Base-by-base conservation (phyloP, 331 rosid species). In the Dryas integrifolia region DNA sequence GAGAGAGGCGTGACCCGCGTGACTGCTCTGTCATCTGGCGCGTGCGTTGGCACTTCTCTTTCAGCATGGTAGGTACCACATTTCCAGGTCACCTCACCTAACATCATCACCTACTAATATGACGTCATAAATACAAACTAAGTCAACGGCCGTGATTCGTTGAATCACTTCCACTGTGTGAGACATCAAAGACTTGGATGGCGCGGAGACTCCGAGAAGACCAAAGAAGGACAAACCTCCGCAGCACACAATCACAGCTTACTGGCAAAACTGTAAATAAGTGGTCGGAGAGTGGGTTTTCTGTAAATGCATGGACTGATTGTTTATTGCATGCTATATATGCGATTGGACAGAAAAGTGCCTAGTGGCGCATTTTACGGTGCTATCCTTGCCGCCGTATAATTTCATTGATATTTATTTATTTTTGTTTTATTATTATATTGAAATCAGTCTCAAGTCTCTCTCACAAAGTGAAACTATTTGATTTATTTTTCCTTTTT, bases 51-150 rank as follows among this genome's bases (percentile, higher is more conserved):
- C 60, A 44, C 55, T 35, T 84, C 85, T 51, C 79, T 80, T 70
- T 77, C 83, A 60, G 40, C 67, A 43, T 35, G 81, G 85, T 77
- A 30, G 85, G 85, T 72, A 44, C 74, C 62, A 45, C 77, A 65
- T 18, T 63, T 4, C 74, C 30, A 44, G 69, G 62, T 7, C 70
- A 46, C 30, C 53, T 7, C 70, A 46, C 30, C 55, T 5, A 11
- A 15, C 78, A 39, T 72, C 84, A 69, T 59, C 59, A 50, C 65
- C 72, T 2, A 45, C 79, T 18, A n/a, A 16, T n/a, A 39, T 47
- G 79, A 69, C 76, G 65, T 72, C 79, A 76, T 76, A 52, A 59
- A 41, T 41, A n/a, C 6, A 5, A 3, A 6, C 0, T 13, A 9
- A 65, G 38, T 70, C 64, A 30, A 82, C 82, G 82, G 73, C 73